A percentile compares a stretch with the other conserved stretches of the same genome.
phyloP scores from a whole-genome alignment of 148 eudicot species.

The Amaranthus cruentus region DNA sequence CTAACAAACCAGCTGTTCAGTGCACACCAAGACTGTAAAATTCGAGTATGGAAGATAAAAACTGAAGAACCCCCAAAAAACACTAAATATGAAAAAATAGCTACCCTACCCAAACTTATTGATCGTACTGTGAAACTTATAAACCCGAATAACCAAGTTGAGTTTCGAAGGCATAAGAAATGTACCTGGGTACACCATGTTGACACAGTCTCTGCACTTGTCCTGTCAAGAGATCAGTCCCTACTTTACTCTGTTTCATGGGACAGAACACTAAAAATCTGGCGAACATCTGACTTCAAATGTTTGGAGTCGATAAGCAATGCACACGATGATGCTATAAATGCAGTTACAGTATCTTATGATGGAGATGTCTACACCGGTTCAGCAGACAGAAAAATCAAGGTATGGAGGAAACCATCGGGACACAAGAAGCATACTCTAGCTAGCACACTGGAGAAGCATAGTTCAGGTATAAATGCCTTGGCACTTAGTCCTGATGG shows the following conservation, averaged over 20 bases:
- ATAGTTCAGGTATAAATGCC: constrained; percentile 73
- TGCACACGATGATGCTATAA: constrained; percentile 94
- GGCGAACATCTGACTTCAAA: constrained; percentile 63
- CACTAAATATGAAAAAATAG: constrained; percentile 40
- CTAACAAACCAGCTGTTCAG: constrained; percentile 58
- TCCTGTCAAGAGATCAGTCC: constrained; percentile 52
- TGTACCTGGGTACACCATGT: constrained; percentile 82
- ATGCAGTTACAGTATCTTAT: constrained; percentile 49
- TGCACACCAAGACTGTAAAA: constrained; percentile 95
- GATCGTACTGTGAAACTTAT: constrained; percentile 69
- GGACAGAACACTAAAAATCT: constrained; percentile 72
- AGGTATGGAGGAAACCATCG: constrained; percentile 51
- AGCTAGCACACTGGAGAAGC: constrained; percentile 48
- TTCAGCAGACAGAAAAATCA: constrained; percentile 74
- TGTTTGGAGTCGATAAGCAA: constrained; percentile 66
- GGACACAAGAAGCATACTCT: constrained; percentile 50
- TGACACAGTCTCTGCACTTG: constrained; percentile 71
- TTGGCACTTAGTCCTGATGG: constrained; percentile 60
- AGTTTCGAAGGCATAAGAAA: constrained; percentile 59
- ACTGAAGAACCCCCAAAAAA: constrained; percentile 21
- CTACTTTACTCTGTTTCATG: constrained; percentile 86
- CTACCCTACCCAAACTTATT: constrained; percentile 74
- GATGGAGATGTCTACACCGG: constrained; percentile 70
- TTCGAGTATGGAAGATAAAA: constrained; percentile 79
- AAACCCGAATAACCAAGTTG: constrained; percentile 57